Conservation (phyloP, 2,329 filamentous ascomycete genomes). For the Xylariaceae sp. region DNA sequence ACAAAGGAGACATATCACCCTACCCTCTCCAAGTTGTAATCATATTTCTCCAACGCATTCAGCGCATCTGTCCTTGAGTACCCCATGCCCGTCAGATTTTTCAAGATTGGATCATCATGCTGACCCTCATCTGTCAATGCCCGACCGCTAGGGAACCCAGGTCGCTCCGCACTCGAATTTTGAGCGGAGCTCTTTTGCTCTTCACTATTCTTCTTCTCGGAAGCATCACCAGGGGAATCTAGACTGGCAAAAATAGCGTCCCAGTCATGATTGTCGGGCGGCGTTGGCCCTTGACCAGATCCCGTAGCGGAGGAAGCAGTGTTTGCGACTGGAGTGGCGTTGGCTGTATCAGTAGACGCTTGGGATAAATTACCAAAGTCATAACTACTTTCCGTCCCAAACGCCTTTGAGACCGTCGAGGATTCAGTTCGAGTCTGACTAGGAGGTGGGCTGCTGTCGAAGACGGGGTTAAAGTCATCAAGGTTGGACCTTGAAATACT, state of each 20-base stretch:
- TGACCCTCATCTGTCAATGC: slow-evolving; percentile 70
- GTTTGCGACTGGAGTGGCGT: slow-evolving; percentile 35
- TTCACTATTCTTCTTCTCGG: slow-evolving; percentile 24
- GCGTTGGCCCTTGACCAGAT: slow-evolving; percentile 36
- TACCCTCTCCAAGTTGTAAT: slow-evolving; percentile 95
- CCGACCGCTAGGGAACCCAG: slow-evolving; percentile 46
- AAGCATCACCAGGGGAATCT: slow-evolving; percentile 48
- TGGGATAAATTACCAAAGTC: slow-evolving; percentile 51
- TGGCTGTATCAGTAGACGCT: slow-evolving; percentile 27
- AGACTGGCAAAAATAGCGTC: slow-evolving; percentile 87
- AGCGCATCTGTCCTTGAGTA: slow-evolving; percentile 72
- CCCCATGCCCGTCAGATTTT: slow-evolving; percentile 86
- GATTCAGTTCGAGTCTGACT: slow-evolving; percentile 53
- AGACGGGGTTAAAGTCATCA: slow-evolving; percentile 77
- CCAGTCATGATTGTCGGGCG: slow-evolving; percentile 71
- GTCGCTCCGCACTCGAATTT: slow-evolving; percentile 22
- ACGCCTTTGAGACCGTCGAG: slow-evolving; percentile 37
- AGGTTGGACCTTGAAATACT: slow-evolving; percentile 66
- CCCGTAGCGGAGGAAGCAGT: slow-evolving; percentile 30
- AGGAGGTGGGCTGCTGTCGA: slow-evolving; percentile 64
- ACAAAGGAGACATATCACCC: slow-evolving; percentile 32
- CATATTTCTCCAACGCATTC: slow-evolving; percentile 82
- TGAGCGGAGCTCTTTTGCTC: slow-evolving; percentile 22
- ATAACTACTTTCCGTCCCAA: slow-evolving; percentile 54
- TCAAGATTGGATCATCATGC: slow-evolving; percentile 88